Evolutionary conservation across 371 early-diverging fungal genomes (phyloP).

Genomic region (Mortierella sp.): DNA sequence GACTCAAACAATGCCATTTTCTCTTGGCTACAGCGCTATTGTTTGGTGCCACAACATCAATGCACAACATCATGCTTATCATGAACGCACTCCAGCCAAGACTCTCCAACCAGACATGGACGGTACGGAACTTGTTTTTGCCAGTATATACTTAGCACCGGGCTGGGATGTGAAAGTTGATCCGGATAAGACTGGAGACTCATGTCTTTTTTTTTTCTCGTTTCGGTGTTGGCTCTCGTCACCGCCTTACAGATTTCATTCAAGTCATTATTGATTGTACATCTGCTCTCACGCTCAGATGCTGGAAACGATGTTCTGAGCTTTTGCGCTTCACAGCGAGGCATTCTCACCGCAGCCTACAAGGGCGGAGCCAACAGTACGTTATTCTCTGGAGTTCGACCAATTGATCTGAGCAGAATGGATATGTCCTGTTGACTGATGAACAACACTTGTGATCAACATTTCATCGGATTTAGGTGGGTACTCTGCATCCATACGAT

Average conservation of each 20-base stretch:
- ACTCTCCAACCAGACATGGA: constrained; percentile 35
- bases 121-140: constrained; percentile 14
- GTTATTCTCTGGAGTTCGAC: constrained; percentile 43
- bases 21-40: constrained; percentile 50
- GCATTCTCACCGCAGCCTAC: constrained; percentile 50
- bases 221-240: neutral
- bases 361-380: constrained; percentile 70
- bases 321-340: constrained; percentile 52
- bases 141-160: no score
- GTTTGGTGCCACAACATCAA: constrained; percentile 58
- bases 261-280: constrained; percentile 88
- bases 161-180: no score
- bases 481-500: constrained; percentile 62
- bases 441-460: no score
- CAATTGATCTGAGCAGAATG: no score
- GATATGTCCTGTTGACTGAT: no score
- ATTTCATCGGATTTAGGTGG: constrained; percentile 20
- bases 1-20: neutral
- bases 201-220: neutral
- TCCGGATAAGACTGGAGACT: neutral
- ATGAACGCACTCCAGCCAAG: constrained; percentile 34
- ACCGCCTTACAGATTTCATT: constrained; percentile 81
- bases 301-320: constrained; percentile 74
- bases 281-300: constrained; percentile 86
- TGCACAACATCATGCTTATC: constrained; percentile 63